Evolutionary conservation across 495 filamentous ascomycete species (phyloP).

Genomic region (Xylaria scruposa): DNA sequence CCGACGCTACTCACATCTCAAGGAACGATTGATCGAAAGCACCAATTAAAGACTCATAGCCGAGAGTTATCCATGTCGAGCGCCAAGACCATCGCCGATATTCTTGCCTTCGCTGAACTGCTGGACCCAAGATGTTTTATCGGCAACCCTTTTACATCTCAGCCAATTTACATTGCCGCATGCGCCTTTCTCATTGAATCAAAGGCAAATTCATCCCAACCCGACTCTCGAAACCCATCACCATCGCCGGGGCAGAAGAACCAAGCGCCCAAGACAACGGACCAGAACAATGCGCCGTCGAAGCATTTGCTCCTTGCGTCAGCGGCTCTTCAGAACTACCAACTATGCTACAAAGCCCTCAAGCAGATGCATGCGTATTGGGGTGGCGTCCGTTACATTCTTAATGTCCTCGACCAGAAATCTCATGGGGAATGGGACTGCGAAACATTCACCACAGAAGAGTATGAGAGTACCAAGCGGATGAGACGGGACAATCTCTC

Average conservation of each 20-base stretch:
- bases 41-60: conserved; percentile 75
- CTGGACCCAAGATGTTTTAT: conserved; percentile 81
- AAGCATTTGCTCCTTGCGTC: conserved; percentile 77
- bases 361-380: conserved; percentile 79
- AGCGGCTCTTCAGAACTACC: conserved; percentile 79
- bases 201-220: conserved; percentile 63
- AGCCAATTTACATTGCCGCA: conserved; percentile 88
- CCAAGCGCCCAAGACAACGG: conserved; percentile 6
- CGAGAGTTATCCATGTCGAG: conserved; percentile 85
- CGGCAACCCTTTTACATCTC: conserved; percentile 85
- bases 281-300: conserved; percentile 58
- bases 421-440: conserved; percentile 84
- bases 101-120: conserved; percentile 77
- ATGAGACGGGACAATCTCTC: conserved; percentile 59
- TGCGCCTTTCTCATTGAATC: conserved; percentile 87
- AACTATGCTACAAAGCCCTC: conserved; percentile 79
- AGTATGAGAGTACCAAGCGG: conserved; percentile 70
- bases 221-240: conserved; percentile 59
- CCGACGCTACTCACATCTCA: conserved; percentile 80
- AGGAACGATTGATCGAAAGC: conserved; percentile 64
- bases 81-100: conserved; percentile 87
- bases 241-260: conserved; percentile 42
- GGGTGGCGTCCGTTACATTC: conserved; percentile 85
- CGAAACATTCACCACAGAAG: conserved; percentile 76
- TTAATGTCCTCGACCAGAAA: conserved; percentile 85